Percentiles rank a stretch among this genome's conserved stretches.
These are phyloP conservation scores for Euphrasia confusa DNA, from an alignment of 257 asterid species.

Conservation along the genomic window DNA sequence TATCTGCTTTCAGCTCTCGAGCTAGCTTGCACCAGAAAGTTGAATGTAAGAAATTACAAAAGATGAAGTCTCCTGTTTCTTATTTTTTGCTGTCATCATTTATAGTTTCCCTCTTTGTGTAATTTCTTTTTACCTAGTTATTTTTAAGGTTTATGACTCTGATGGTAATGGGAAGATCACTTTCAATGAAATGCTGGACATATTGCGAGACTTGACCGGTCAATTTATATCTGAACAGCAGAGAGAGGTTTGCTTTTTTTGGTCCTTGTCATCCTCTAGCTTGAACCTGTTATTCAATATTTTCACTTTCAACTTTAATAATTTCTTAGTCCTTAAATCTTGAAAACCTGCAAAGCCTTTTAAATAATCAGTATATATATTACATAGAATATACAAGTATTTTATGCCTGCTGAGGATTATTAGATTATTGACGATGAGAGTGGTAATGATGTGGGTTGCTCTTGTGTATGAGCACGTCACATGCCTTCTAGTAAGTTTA, in stretches of 20 bases:
- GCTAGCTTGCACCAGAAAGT: slow-evolving; percentile 76
- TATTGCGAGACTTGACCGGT: slow-evolving; percentile 78
- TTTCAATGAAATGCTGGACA: slow-evolving; percentile 63
- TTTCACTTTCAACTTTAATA: neutral
- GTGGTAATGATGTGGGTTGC: neutral
- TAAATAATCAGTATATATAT: neutral
- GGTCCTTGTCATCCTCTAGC: slow-evolving; percentile 6
- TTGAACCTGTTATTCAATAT: neutral
- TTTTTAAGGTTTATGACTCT: slow-evolving; percentile 74
- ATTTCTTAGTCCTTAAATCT: too few relatives aligned
- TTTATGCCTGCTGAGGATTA: neutral
- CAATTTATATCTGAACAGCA: slow-evolving; percentile 69
- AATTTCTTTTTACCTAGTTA: slow-evolving; percentile 43
- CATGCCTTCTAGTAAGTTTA: too few relatives aligned
- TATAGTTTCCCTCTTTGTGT: slow-evolving; percentile 15
- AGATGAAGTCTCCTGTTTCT: neutral
- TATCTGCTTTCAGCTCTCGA: slow-evolving; percentile 91
- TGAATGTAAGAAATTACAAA: slow-evolving; percentile 54
- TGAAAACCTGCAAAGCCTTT: neutral
- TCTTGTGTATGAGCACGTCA: too few relatives aligned
- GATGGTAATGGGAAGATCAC: slow-evolving; percentile 75
- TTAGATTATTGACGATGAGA: slow-evolving; percentile 1
- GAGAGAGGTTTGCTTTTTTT: slow-evolving; percentile 54
- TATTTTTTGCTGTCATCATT: neutral
- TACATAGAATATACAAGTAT: neutral